phyloP scores from a whole-genome alignment of 2,329 filamentous ascomycete species.

The Verticillium tricorpus region DNA sequence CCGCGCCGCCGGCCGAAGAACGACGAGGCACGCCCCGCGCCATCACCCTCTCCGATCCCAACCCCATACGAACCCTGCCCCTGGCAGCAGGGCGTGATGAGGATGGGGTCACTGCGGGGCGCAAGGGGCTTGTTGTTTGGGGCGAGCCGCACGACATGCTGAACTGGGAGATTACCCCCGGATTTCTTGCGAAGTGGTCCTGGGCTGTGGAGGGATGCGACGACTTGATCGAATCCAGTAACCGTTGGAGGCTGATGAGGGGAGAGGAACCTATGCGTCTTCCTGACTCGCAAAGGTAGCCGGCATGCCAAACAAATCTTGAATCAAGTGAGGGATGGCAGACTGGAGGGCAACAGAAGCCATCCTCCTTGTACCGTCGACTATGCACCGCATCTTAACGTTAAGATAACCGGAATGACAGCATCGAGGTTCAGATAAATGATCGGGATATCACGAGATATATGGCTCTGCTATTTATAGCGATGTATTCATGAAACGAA shows the following conservation, averaged over 20 bases:
- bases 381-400: too few species aligned
- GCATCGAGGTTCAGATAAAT: too few species aligned
- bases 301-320: neutral
- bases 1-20: neutral
- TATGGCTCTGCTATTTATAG: too few species aligned
- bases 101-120: constrained; percentile 3
- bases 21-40: neutral
- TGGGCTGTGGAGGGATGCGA: constrained; percentile 17
- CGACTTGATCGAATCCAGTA: constrained; percentile 14
- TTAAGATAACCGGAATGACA: too few species aligned
- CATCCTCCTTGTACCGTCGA: too few species aligned
- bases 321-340: too few species aligned
- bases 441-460: too few species aligned
- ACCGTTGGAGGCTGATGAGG: constrained; percentile 16
- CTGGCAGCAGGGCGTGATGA: neutral
- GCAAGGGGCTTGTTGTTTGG: constrained; percentile 17
- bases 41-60: neutral
- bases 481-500: too few species aligned
- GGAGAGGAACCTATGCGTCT: constrained; percentile 12
- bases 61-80: neutral
- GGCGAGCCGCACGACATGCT: constrained; percentile 16
- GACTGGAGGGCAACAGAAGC: too few species aligned
- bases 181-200: constrained; percentile 15
- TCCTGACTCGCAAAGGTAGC: neutral
- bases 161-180: constrained; percentile 18